A percentile compares a stretch with the other conserved stretches of the same genome.
phyloP scores from a whole-genome alignment of 176 grass and related monocot species.

The Zea mays region Zm-B73-REFERENCE-NAM-5.0 NC_050103.1:180418001-180418500 shows the following conservation, averaged over 20 bases:
- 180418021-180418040: not conserved
- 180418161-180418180: not conserved
- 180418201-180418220: not conserved
- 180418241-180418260: not conserved
- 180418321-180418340: conserved; percentile 35
- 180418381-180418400: too few relatives aligned
- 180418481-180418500: too few relatives aligned
- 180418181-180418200: not conserved
- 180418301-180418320: conserved; percentile 19
- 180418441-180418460: too few relatives aligned
- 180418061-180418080: not conserved
- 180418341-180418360: conserved; percentile 26
- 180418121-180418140: not conserved
- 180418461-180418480: too few relatives aligned
- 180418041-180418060: not conserved
- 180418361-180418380: not conserved
- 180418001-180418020: not conserved
- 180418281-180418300: conserved; percentile 5
- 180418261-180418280: not conserved
- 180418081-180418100: not conserved
- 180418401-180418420: too few relatives aligned
- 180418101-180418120: not conserved
- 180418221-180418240: not conserved
- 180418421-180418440: too few relatives aligned
- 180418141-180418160: not conserved